Base-by-base conservation (phyloP, 1,284 basidiomycete species). In the Paramarasmius palmivorus region DNA sequence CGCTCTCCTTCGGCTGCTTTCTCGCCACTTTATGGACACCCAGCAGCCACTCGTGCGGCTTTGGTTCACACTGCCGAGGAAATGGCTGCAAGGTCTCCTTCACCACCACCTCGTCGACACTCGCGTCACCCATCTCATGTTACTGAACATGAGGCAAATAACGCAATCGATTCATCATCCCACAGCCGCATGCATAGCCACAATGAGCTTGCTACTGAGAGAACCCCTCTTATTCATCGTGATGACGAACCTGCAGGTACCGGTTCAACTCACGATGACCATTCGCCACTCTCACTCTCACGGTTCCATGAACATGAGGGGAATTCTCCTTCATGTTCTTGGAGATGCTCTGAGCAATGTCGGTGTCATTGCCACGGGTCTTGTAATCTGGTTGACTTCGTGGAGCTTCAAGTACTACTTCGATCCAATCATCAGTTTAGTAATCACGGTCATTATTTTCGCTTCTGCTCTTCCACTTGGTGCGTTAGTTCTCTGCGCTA, bases 321-420 rank as follows among this genome's bases (percentile, higher is more conserved):
- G 95, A 29, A 82, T 99, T 2, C 81, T 99, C 53, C 73, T 99
- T 20, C 97, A 99, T 71, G 96, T 99, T 25, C 71, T 99, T 38
- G 96, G 97, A 34, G 97, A 99, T 73, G 97, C 97, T 23, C 79
- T 98, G 40, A 96, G 97, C 54, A 99, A 99, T 69, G 90, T 98
- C 58, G 97, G 97, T 57, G 97, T 99, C 59, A 98, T 99, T 58
- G 84, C 88, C 25, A 92, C 95, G 3, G 97, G 97, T 59, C 81
- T 98, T 8, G 77, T 97, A 65, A 96, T 98, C 65, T 94, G 93
- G 93, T 79, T 90, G 48, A 84, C 88, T 1, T 71, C 78, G 19
- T 92, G 88, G 86, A 72, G 73, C 57, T 91, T 81, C 75, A 94
- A 90, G 65, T 90, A 87, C 68, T 98, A 96, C 75, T 94, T 88